phyloP scores from a whole-genome alignment of 2,329 filamentous ascomycete species.

The Penicillium sp. region DNA sequence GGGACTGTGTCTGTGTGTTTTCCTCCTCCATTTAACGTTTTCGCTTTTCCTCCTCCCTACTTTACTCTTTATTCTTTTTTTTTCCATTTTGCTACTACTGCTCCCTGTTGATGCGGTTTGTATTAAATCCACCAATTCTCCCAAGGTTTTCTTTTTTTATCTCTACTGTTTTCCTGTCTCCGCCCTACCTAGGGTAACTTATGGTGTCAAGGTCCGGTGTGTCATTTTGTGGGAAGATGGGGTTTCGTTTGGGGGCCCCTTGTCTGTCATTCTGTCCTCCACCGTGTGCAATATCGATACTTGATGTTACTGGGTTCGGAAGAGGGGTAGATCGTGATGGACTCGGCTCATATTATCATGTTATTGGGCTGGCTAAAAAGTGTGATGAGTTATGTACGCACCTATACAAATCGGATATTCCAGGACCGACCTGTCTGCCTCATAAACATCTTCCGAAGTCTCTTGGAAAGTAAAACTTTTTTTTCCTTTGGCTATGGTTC shows the following conservation, averaged over 20 bases:
- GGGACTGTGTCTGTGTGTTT: constrained; percentile 18
- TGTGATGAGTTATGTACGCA: constrained; percentile 27
- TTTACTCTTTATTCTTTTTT: constrained; percentile 10
- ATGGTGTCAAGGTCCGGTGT: constrained; percentile 24
- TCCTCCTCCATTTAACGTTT: not conserved
- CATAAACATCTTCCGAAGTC: not conserved
- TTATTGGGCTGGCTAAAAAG: constrained; percentile 21
- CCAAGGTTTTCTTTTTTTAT: constrained; percentile 20
- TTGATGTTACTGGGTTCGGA: constrained; percentile 21
- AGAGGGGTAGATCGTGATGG: constrained; percentile 21
- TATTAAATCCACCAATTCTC: constrained; percentile 38
- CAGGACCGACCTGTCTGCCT: constrained; percentile 3
- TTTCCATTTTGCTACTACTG: constrained; percentile 30
- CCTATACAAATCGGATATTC: constrained; percentile 22
- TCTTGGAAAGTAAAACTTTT: not conserved
- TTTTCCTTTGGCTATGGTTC: not conserved
- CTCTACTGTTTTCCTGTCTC: constrained; percentile 17
- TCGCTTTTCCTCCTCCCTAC: constrained; percentile 17
- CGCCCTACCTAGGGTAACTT: constrained; percentile 13
- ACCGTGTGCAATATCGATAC: constrained; percentile 18
- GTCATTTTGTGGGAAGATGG: constrained; percentile 16
- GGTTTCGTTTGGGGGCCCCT: constrained; percentile 19
- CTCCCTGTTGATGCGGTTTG: constrained; percentile 24
- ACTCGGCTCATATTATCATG: constrained; percentile 20
- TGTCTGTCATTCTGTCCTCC: constrained; percentile 18